Conservation (phyloP, 345 rosid genomes). For the Brassica cretica region DNA sequence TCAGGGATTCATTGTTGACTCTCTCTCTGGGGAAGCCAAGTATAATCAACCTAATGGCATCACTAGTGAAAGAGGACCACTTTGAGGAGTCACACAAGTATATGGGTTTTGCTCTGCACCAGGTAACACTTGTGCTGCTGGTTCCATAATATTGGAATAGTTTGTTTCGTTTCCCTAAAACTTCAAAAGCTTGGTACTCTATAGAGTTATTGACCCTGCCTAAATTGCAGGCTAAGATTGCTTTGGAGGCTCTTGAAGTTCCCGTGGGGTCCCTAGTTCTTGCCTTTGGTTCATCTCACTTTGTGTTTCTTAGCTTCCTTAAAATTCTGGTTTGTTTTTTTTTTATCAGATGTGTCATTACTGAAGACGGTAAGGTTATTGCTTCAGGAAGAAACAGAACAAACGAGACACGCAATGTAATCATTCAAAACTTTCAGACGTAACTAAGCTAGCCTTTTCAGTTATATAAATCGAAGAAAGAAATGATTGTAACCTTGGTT, state of each 20-base stretch:
- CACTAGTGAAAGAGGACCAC: slow-evolving; percentile 5
- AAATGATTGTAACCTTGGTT: not conserved
- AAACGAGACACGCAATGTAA: slow-evolving; percentile 58
- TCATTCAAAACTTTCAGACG: not conserved
- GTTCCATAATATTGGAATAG: not conserved
- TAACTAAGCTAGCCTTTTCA: no score
- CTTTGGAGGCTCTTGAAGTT: slow-evolving; percentile 74
- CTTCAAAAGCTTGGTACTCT: not conserved
- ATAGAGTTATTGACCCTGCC: not conserved
- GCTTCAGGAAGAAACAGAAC: slow-evolving; percentile 68
- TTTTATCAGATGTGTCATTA: slow-evolving; percentile 53
- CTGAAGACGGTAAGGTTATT: slow-evolving; percentile 52
- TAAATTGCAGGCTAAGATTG: slow-evolving; percentile 67
- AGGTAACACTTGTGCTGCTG: slow-evolving; percentile 37
- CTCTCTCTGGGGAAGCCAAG: not conserved
- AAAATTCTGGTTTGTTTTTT: not conserved
- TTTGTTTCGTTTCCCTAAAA: no score
- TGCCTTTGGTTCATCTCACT: not conserved
- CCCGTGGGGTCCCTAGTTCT: slow-evolving; percentile 59
- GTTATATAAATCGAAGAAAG: no score
- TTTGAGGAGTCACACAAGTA: slow-evolving; percentile 33
- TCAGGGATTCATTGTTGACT: not conserved
- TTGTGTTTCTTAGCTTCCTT: not conserved
- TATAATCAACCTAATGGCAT: slow-evolving; percentile 34
- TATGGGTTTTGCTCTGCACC: slow-evolving; percentile 60